A percentile compares a stretch with the other conserved stretches of the same genome.
These are phyloP conservation scores for Aschersonia sp. DNA, from an alignment of 2,329 filamentous ascomycete species.

Conservation along the genomic window DNA sequence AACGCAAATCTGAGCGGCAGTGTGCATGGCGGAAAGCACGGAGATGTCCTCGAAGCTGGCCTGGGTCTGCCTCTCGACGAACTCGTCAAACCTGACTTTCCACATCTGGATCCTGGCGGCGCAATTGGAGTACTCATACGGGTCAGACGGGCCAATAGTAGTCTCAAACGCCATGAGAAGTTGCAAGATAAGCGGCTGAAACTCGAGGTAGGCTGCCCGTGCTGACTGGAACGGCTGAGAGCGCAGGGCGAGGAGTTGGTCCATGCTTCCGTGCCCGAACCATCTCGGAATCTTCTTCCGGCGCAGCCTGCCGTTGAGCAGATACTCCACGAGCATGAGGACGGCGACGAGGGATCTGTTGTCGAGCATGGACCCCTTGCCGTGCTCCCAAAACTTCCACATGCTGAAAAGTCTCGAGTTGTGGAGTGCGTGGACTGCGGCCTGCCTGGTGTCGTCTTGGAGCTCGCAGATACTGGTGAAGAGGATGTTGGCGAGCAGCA, in stretches of 20 bases:
- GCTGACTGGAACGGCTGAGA: neutral
- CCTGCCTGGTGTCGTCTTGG: constrained; percentile 4
- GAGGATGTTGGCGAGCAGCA: constrained; percentile 6
- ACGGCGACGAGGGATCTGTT: constrained; percentile 4
- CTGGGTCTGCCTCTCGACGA: neutral
- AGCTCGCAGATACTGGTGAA: constrained; percentile 6
- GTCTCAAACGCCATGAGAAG: neutral
- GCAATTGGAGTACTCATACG: neutral
- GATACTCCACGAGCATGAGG: constrained; percentile 5
- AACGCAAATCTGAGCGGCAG: neutral
- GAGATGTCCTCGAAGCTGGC: neutral
- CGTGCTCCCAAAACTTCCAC: constrained; percentile 5
- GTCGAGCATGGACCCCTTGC: neutral
- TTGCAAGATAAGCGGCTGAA: neutral
- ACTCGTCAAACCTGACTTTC: neutral
- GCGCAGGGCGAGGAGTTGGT: neutral
- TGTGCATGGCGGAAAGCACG: neutral
- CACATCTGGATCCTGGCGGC: neutral
- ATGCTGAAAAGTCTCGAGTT: constrained; percentile 5
- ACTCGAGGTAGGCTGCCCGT: constrained; percentile 1
- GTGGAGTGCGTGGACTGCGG: constrained; percentile 4
- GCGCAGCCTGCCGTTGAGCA: neutral
- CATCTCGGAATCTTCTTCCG: constrained; percentile 1
- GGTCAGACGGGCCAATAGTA: neutral
- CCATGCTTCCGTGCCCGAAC: neutral